Evolutionary conservation across 495 filamentous ascomycete species (phyloP).

Genomic region (Neurospora africana): DNA sequence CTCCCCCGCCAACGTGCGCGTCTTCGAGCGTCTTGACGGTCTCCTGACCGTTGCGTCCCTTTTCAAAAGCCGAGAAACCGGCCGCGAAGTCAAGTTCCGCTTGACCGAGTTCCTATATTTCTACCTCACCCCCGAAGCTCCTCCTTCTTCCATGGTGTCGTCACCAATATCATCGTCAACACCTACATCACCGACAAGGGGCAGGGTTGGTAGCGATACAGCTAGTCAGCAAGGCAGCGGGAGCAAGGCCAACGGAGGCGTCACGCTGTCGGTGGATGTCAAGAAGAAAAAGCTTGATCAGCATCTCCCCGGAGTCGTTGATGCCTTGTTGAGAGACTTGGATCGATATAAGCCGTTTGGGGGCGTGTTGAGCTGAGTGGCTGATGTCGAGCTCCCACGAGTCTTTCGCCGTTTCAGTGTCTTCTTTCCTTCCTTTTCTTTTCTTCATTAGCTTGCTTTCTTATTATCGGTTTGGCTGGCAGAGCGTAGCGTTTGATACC

Average conservation of each 20-base stretch:
- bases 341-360: constrained; percentile 68
- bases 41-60: constrained; percentile 86
- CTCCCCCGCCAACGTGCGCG: constrained; percentile 72
- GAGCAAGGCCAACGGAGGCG: constrained; percentile 1
- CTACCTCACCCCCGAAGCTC: constrained; percentile 89
- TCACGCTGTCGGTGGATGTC: constrained; percentile 66
- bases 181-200: constrained; percentile 29
- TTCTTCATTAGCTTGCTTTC: constrained; percentile 2
- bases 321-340: constrained; percentile 83
- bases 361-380: constrained; percentile 30
- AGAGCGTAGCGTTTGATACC: not conserved
- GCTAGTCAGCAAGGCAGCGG: constrained; percentile 6
- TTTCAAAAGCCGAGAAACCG: constrained; percentile 75
- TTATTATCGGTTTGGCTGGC: constrained; percentile 1
- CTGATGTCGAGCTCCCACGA: not conserved
- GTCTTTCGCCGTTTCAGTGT: not conserved
- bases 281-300: constrained; percentile 75
- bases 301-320: constrained; percentile 73
- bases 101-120: constrained; percentile 95
- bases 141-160: constrained; percentile 36
- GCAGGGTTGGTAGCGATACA: constrained; percentile 22
- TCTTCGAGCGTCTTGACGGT: constrained; percentile 88
- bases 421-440: not conserved
- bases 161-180: constrained; percentile 17
- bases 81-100: constrained; percentile 81